Evolutionary conservation across 441 rosid species (phyloP).

Genomic region (Pelargonium australe): DNA sequence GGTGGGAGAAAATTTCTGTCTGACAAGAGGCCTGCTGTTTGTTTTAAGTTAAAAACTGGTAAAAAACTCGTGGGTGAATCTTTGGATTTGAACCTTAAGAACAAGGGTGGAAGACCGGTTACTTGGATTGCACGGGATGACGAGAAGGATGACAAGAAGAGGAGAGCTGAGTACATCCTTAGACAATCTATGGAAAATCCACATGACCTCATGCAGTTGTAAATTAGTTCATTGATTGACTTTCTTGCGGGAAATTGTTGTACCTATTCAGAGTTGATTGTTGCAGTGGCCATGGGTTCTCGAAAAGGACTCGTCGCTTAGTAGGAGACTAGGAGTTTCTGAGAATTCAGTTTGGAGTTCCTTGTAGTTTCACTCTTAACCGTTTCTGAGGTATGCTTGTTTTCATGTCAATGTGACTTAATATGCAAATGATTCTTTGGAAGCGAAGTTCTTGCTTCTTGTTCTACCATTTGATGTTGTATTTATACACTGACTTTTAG

Average conservation of each 20-base stretch:
- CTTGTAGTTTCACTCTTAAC: slow-evolving; percentile 29
- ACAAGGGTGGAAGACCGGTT: slow-evolving; percentile 37
- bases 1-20: slow-evolving; percentile 46
- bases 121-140: slow-evolving; percentile 49
- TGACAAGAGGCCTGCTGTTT: slow-evolving; percentile 44
- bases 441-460: slow-evolving; percentile 18
- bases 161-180: slow-evolving; percentile 88
- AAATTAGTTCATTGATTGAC: slow-evolving; percentile 25
- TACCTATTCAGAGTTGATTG: slow-evolving; percentile 20
- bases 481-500: slow-evolving; percentile 14
- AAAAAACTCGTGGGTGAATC: slow-evolving; percentile 59
- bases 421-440: slow-evolving; percentile 36
- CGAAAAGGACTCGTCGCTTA: neutral
- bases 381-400: slow-evolving; percentile 34
- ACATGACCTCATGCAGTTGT: slow-evolving; percentile 80
- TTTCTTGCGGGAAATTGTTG: slow-evolving; percentile 12
- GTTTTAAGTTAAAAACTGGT: slow-evolving; percentile 55
- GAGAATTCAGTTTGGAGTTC: slow-evolving; percentile 23
- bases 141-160: slow-evolving; percentile 90
- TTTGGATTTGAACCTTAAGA: slow-evolving; percentile 48
- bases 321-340: slow-evolving; percentile 18
- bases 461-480: slow-evolving; percentile 22
- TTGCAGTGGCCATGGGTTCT: slow-evolving; percentile 19
- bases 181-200: slow-evolving; percentile 80
- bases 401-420: slow-evolving; percentile 21